phyloP scores from a whole-genome alignment of 495 filamentous ascomycete species.

The Aspergillus conjunctus region DNA sequence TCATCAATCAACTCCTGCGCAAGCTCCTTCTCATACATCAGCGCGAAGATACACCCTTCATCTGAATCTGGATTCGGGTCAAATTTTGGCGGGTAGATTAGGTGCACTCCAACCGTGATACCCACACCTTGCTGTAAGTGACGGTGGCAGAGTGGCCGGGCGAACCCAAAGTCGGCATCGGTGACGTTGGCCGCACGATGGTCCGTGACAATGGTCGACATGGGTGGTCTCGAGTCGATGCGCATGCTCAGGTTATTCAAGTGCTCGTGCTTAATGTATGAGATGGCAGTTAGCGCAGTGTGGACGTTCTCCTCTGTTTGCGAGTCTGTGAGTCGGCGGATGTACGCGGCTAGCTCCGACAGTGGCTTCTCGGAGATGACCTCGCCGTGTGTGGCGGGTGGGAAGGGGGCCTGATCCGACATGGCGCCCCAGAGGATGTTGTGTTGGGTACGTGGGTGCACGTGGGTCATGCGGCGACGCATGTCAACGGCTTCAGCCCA shows the following conservation, averaged over 20 bases:
- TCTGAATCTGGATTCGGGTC: conserved; percentile 28
- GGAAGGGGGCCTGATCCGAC: conserved; percentile 21
- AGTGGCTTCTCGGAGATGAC: conserved; percentile 40
- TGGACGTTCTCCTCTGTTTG: conserved; percentile 33
- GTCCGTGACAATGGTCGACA: conserved; percentile 30
- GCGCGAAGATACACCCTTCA: conserved; percentile 47
- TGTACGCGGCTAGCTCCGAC: conserved; percentile 35
- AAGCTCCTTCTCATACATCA: conserved; percentile 42
- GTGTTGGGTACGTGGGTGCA: conserved; percentile 33
- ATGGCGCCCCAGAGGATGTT: conserved; percentile 38
- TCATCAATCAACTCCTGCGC: conserved; percentile 38
- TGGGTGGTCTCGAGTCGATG: conserved; percentile 22
- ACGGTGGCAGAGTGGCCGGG: conserved; percentile 21
- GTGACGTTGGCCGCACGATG: conserved; percentile 30
- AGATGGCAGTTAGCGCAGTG: conserved; percentile 31
- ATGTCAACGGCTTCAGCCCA: conserved; percentile 45
- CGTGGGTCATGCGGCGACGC: conserved; percentile 36
- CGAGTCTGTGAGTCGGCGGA: conserved; percentile 40
- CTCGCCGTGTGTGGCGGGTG: conserved; percentile 29
- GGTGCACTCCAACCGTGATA: conserved; percentile 18
- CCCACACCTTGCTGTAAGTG: conserved; percentile 28
- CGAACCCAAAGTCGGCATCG: conserved; percentile 30
- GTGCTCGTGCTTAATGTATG: conserved; percentile 42
- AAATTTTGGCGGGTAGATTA: conserved; percentile 28
- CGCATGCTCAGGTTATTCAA: conserved; percentile 26